These are phyloP conservation scores for Candida patagonica DNA, from an alignment of 805 yeast genomes.

Conservation along the genomic window DNA sequence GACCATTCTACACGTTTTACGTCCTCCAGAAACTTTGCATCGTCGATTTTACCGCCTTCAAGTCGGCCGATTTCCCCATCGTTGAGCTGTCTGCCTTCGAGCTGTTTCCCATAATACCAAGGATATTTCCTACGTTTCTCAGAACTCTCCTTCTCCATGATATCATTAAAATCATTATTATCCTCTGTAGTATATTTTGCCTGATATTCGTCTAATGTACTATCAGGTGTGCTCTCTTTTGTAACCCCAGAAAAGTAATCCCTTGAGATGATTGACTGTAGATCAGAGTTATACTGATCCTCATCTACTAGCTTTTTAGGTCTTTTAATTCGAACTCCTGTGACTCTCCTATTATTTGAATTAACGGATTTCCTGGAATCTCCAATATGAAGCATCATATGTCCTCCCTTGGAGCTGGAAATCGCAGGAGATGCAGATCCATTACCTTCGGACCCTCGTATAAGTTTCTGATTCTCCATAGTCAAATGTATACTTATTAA, in stretches of 20 bases:
- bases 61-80: no score
- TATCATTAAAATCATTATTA: constrained; percentile 21
- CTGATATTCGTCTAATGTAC: constrained; percentile 20
- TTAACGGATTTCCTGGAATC: neutral
- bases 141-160: constrained; percentile 19
- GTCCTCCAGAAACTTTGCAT: no score
- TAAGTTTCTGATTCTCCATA: no score
- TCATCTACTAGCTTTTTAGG: constrained; percentile 20
- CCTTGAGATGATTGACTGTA: constrained; percentile 18
- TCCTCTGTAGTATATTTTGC: constrained; percentile 24
- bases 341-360: neutral
- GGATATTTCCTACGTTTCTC: no score
- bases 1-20: no score
- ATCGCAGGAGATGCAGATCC: constrained; percentile 5
- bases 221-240: constrained; percentile 1
- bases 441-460: no score
- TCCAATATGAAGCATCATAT: constrained; percentile 8
- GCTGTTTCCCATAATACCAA: no score
- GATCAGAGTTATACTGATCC: constrained; percentile 19
- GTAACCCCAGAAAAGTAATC: constrained; percentile 10
- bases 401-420: constrained; percentile 7
- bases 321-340: neutral
- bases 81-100: no score
- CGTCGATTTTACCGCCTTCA: no score
- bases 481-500: no score